Evolutionary conservation across 2,329 filamentous ascomycete species (phyloP).

Genomic region (Claviceps maximensis): DNA sequence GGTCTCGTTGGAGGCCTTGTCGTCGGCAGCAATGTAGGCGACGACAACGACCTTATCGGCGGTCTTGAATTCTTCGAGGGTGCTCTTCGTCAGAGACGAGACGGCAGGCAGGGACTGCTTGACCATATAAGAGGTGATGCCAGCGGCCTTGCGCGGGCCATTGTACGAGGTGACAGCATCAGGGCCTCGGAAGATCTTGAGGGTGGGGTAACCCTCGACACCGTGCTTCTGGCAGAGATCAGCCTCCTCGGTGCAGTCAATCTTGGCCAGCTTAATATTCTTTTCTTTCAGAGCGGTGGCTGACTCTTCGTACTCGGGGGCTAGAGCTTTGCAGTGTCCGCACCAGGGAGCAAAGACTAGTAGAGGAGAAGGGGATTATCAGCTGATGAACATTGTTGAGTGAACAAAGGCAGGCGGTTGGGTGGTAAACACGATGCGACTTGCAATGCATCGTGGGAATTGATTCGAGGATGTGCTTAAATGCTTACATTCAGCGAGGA

Average conservation of each 20-base stretch:
- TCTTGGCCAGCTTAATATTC: slow-evolving; percentile 71
- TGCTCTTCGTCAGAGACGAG: slow-evolving; percentile 67
- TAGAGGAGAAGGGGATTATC: background rate
- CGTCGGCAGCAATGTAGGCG: slow-evolving; percentile 67
- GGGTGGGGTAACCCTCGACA: slow-evolving; percentile 94
- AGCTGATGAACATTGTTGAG: background rate
- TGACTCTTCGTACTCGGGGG: slow-evolving; percentile 79
- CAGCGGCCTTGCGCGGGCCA: slow-evolving; percentile 77
- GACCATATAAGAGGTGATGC: slow-evolving; percentile 79
- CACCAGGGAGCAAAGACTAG: slow-evolving; percentile 92
- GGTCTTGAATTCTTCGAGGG: slow-evolving; percentile 90
- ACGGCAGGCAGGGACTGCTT: slow-evolving; percentile 95
- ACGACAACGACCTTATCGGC: slow-evolving; percentile 93
- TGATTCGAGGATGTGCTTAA: slow-evolving; percentile 32
- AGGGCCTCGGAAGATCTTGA: slow-evolving; percentile 93
- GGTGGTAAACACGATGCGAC: no score
- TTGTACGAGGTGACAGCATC: slow-evolving; percentile 72
- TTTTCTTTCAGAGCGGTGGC: slow-evolving; percentile 78
- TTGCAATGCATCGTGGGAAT: no score
- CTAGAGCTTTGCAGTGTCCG: slow-evolving; percentile 97
- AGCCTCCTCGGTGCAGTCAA: slow-evolving; percentile 90
- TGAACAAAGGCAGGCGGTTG: background rate
- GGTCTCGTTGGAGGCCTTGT: slow-evolving; percentile 78
- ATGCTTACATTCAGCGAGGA: slow-evolving; percentile 84
- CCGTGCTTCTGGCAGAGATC: slow-evolving; percentile 83